These are phyloP conservation scores for Saturnispora saitoi DNA, from an alignment of 805 yeast genomes.

Conservation along the genomic window DNA sequence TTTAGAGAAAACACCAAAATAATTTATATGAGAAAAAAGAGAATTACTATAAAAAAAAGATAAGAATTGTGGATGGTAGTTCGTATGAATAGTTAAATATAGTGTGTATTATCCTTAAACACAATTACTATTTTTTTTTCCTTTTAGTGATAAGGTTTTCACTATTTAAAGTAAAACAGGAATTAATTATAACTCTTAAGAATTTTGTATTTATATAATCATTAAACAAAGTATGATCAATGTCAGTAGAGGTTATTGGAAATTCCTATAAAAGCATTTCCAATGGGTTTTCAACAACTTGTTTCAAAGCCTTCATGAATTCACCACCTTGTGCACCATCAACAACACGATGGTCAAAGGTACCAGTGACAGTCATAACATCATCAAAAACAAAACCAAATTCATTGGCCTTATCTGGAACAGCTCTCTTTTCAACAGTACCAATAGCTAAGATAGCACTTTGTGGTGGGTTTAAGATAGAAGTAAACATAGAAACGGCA, in stretches of 20 bases:
- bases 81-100: no score
- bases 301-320: constrained; percentile 87
- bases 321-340: constrained; percentile 99
- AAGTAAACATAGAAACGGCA: constrained; percentile 88
- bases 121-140: no score
- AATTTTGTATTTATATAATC: not conserved
- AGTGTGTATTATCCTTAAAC: no score
- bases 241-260: not conserved
- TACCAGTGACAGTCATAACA: constrained; percentile 85
- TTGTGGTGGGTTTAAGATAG: constrained; percentile 98
- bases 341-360: constrained; percentile 92
- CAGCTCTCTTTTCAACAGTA: constrained; percentile 84
- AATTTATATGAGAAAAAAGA: no score
- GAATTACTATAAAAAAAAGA: no score
- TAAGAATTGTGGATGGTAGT: no score
- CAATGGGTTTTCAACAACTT: constrained; percentile 89
- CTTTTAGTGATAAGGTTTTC: no score
- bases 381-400: constrained; percentile 90
- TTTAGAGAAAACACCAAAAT: not conserved
- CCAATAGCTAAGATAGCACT: constrained; percentile 90
- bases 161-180: not conserved
- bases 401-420: constrained; percentile 85
- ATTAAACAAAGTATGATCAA: not conserved
- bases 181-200: constrained; percentile 1
- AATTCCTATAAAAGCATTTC: constrained; percentile 68